Evolutionary conservation across 768 basidiomycete genomes (phyloP).

Genomic region (Boletales sp.): DNA sequence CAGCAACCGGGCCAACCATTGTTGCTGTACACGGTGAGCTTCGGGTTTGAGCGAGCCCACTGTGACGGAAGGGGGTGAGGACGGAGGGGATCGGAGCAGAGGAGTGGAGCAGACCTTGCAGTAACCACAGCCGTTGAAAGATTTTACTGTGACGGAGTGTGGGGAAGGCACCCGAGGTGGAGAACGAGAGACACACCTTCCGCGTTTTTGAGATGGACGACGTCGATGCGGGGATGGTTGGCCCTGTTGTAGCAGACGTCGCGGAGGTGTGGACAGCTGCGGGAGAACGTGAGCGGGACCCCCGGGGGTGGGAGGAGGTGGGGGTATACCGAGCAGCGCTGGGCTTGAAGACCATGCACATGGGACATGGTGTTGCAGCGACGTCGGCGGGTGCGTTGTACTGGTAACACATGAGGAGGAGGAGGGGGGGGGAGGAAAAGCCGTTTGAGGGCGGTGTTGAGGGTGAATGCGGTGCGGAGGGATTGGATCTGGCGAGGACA

Average conservation of each 20-base stretch:
- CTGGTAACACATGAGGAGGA: conserved; percentile 62
- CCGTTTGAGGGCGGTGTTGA: no score
- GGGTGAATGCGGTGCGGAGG: no score
- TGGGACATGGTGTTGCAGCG: conserved; percentile 65
- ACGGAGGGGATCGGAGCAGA: conserved; percentile 17
- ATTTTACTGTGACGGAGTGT: conserved; percentile 50
- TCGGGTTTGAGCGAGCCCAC: conserved; percentile 70
- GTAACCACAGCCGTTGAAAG: conserved; percentile 84
- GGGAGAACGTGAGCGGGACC: conserved; percentile 18
- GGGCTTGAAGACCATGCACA: conserved; percentile 80
- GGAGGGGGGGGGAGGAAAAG: conserved; percentile 8
- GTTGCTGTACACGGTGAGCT: conserved; percentile 58
- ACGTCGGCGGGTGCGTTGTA: conserved; percentile 65
- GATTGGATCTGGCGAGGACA: no score
- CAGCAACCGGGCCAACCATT: conserved; percentile 89
- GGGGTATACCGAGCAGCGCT: conserved; percentile 50
- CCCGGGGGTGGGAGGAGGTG: background rate
- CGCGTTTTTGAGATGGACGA: conserved; percentile 81
- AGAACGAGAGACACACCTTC: conserved; percentile 54
- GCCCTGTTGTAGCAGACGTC: conserved; percentile 74
- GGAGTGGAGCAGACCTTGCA: conserved; percentile 63
- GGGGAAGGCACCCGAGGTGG: conserved; percentile 11
- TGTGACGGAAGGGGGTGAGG: conserved; percentile 33
- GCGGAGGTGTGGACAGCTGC: conserved; percentile 72
- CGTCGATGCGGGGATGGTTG: conserved; percentile 72